phyloP scores from a whole-genome alignment of 1,284 basidiomycete genomes.

The Pulveroboletus sp. region DNA sequence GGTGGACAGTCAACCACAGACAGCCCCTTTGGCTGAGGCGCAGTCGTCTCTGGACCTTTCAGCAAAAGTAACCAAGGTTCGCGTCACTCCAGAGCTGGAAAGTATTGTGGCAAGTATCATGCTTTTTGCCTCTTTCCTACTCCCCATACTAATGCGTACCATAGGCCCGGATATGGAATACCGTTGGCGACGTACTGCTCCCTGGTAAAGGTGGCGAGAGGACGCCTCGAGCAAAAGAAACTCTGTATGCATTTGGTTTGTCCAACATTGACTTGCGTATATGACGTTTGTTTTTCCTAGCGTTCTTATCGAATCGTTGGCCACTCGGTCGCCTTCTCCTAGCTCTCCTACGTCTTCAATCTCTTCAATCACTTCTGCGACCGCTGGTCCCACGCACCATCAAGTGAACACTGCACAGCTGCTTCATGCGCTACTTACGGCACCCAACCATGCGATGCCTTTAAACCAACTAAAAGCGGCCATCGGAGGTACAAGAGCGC shows the following conservation, averaged over 20 bases:
- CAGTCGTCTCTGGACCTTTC: constrained; percentile 16
- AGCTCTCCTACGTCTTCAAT: constrained; percentile 44
- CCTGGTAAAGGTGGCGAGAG: constrained; percentile 48
- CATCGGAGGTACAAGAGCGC: constrained; percentile 55
- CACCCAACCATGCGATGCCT: constrained; percentile 56
- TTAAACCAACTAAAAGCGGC: constrained; percentile 63
- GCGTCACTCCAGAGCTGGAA: constrained; percentile 57
- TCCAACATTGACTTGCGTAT: constrained; percentile 1
- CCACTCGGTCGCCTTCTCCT: constrained; percentile 36
- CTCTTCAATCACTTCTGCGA: constrained; percentile 38
- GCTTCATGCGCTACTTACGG: constrained; percentile 52
- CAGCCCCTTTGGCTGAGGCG: neutral
- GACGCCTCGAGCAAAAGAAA: constrained; percentile 60
- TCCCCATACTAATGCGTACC: neutral
- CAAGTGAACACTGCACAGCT: constrained; percentile 71
- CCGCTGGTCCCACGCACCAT: constrained; percentile 50
- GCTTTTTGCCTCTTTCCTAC: neutral
- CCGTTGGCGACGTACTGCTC: constrained; percentile 63
- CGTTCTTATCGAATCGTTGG: constrained; percentile 57
- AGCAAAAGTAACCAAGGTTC: constrained; percentile 39
- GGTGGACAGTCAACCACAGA: constrained; percentile 3
- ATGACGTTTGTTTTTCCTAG: constrained; percentile 42
- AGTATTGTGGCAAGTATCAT: constrained; percentile 52
- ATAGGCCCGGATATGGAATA: constrained; percentile 68
- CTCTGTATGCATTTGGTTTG: constrained; percentile 49